These are phyloP conservation scores for Zygotorulaspora danielsina DNA, from an alignment of 805 yeast genomes.

Conservation along the genomic window DNA sequence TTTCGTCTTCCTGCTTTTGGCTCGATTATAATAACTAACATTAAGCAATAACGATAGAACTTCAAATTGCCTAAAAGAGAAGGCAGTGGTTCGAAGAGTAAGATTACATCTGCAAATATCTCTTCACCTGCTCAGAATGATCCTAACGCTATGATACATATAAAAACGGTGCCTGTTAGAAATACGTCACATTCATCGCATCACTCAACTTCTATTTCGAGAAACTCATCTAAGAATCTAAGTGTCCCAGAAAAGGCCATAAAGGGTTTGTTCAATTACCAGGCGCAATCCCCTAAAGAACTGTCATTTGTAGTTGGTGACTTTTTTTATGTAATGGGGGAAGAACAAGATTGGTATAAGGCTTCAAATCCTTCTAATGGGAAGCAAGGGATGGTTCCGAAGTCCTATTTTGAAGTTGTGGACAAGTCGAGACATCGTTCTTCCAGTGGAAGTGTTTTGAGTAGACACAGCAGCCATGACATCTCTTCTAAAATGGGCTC, in stretches of 20 bases:
- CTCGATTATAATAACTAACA: constrained; percentile 7
- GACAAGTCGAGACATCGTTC: constrained; percentile 48
- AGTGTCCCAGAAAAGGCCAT: constrained; percentile 70
- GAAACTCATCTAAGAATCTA: constrained; percentile 16
- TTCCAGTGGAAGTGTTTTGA: constrained; percentile 13
- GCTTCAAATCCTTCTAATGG: constrained; percentile 83
- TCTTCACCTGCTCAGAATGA: constrained; percentile 31
- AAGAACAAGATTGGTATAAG: constrained; percentile 73
- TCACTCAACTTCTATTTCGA: constrained; percentile 16
- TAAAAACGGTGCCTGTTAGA: constrained; percentile 27
- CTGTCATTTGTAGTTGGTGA: constrained; percentile 77
- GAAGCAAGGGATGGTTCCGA: constrained; percentile 82
- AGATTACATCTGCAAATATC: constrained; percentile 37
- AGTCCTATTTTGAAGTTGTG: constrained; percentile 74
- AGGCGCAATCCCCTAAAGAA: constrained; percentile 77
- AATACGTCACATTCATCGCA: constrained; percentile 16
- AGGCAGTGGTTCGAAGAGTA: constrained; percentile 25
- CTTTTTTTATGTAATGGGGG: constrained; percentile 74
- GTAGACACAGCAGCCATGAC: constrained; percentile 16
- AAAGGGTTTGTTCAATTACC: constrained; percentile 72
- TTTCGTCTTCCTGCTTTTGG: background rate
- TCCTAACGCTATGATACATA: constrained; percentile 20
- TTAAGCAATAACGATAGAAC: constrained; percentile 15
- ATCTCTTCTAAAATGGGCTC: constrained; percentile 36
- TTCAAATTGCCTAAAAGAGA: constrained; percentile 32